Conservation (phyloP, 345 rosid genomes). For the Jatropha curcas region DNA sequence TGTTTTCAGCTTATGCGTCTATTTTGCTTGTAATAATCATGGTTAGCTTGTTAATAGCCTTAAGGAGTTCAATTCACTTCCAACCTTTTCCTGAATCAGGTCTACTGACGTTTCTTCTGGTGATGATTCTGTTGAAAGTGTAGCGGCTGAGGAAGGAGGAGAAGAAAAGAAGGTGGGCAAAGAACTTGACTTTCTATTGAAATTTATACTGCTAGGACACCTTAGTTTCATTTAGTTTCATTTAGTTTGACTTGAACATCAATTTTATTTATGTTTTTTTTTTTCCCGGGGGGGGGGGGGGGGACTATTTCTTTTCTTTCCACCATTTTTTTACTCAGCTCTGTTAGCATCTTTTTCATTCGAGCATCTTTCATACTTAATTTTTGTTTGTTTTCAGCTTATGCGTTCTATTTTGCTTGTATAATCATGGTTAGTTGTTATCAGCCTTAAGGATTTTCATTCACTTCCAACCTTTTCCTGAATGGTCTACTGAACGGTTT, state of each 20-base stretch:
- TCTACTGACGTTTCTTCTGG: slow-evolving; percentile 64
- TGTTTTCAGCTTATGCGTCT: not conserved
- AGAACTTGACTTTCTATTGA: slow-evolving; percentile 26
- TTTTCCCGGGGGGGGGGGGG: no score
- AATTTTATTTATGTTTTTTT: no score
- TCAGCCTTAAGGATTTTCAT: no score
- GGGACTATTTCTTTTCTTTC: no score
- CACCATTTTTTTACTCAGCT: no score
- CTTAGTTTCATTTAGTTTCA: slow-evolving; percentile 26
- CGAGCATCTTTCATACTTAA: no score
- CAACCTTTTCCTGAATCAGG: slow-evolving; percentile 38
- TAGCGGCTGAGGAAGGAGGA: slow-evolving; percentile 42
- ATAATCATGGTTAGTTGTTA: no score
- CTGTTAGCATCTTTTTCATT: no score
- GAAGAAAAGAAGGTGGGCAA: slow-evolving; percentile 43
- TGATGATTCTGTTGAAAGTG: slow-evolving; percentile 48
- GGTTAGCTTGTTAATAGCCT: slow-evolving; percentile 12
- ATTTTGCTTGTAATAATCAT: slow-evolving; percentile 5
- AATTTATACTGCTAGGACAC: slow-evolving; percentile 18
- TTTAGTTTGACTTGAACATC: slow-evolving; percentile 9
- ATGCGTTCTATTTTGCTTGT: no score
- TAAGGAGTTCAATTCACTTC: not conserved
- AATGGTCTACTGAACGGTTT: no score
- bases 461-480: no score
- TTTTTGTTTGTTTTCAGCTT: no score